phyloP scores from a whole-genome alignment of 768 basidiomycete species.

The Trametes elegans region DNA sequence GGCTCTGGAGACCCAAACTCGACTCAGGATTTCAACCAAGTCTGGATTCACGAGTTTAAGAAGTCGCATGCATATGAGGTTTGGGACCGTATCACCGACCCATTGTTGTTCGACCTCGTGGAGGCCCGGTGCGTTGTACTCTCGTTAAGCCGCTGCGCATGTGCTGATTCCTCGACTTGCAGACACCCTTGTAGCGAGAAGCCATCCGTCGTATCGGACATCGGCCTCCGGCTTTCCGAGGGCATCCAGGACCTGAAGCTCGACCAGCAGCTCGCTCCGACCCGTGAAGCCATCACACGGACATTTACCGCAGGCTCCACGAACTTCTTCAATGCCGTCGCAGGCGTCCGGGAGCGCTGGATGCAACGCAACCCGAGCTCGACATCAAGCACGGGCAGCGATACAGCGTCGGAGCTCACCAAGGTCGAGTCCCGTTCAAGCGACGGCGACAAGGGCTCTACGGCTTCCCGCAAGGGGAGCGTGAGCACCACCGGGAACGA shows the following conservation, averaged over 20 bases:
- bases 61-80: slow-evolving; percentile 83
- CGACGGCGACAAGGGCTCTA: slow-evolving; percentile 1
- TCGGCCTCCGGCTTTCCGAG: slow-evolving; percentile 88
- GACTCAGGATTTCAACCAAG: slow-evolving; percentile 77
- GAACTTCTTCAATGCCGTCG: slow-evolving; percentile 85
- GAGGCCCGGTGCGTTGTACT: slow-evolving; percentile 72
- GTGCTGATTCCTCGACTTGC: neutral
- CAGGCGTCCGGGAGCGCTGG: slow-evolving; percentile 82
- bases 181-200: slow-evolving; percentile 95
- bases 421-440: slow-evolving; percentile 14
- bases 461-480: neutral
- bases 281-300: slow-evolving; percentile 82
- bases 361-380: slow-evolving; percentile 35
- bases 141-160: neutral
- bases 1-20: slow-evolving; percentile 59
- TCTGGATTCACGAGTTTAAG: slow-evolving; percentile 89
- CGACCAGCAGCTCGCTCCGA: slow-evolving; percentile 91
- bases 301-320: slow-evolving; percentile 74
- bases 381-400: slow-evolving; percentile 11
- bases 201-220: slow-evolving; percentile 85
- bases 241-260: slow-evolving; percentile 92
- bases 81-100: slow-evolving; percentile 91
- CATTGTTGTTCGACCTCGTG: slow-evolving; percentile 90
- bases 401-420: slow-evolving; percentile 12
- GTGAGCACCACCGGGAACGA: slow-evolving; percentile 3